Conservation (phyloP, 345 rosid species). For the Rhodamnia argentea region DNA sequence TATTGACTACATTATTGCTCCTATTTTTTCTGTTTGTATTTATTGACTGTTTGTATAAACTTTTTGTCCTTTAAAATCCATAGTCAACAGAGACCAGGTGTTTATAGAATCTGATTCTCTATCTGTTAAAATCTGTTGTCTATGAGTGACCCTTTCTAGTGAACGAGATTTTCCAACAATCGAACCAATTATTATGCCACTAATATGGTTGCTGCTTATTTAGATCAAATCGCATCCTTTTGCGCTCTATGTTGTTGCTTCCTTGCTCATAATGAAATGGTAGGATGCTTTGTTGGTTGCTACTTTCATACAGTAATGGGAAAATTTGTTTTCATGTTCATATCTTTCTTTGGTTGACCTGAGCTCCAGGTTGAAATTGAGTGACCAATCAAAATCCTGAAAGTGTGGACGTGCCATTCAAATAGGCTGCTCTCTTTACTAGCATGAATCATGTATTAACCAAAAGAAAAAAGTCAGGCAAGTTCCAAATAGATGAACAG, state of each 20-base stretch:
- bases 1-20: background rate
- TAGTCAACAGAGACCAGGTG: background rate
- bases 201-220: background rate
- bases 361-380: background rate
- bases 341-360: background rate
- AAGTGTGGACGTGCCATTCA: background rate
- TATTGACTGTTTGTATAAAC: background rate
- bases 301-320: background rate
- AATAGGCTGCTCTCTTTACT: background rate
- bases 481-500: background rate
- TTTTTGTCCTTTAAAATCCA: background rate
- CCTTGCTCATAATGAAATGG: background rate
- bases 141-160: background rate
- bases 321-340: background rate
- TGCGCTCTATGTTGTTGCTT: background rate
- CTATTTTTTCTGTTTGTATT: background rate
- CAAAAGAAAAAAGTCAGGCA: background rate
- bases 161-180: background rate
- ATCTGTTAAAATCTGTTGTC: background rate
- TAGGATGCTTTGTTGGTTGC: background rate
- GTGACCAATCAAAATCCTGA: background rate
- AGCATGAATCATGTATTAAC: background rate
- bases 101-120: background rate
- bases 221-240: background rate
- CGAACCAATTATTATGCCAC: background rate